A percentile compares a stretch with the other conserved stretches of the same genome.
These are phyloP conservation scores for Tetrastigma voinierianum DNA, from an alignment of 164 flowering plant genomes.

Conservation along the genomic window DNA sequence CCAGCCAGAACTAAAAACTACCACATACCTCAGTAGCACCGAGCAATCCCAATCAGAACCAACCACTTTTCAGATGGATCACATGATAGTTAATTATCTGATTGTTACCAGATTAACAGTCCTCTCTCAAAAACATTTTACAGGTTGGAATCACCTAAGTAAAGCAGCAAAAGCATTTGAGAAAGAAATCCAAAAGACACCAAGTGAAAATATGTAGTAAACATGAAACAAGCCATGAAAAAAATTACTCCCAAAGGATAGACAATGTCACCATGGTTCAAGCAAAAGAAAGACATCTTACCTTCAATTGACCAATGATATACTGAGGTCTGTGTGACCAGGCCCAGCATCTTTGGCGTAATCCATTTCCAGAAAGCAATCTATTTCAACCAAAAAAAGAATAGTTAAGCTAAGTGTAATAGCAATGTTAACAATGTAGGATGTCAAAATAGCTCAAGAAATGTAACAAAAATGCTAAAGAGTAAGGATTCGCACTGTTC, in stretches of 20 bases:
- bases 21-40: conserved; percentile 85
- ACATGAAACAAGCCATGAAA: too few relatives aligned
- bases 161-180: not conserved
- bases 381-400: conserved; percentile 28
- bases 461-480: not conserved
- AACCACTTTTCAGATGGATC: conserved; percentile 97
- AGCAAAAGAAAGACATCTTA: conserved; percentile 14
- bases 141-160: conserved; percentile 88
- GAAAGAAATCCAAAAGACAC: not conserved
- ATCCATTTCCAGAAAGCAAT: conserved; percentile 99
- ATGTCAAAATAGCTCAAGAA: not conserved
- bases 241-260: too few relatives aligned
- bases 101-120: conserved; percentile 83
- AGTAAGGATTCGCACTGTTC: conserved; percentile 60
- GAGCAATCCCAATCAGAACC: conserved; percentile 97
- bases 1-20: not conserved
- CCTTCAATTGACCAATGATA: conserved; percentile 99
- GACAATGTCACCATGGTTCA: too few relatives aligned
- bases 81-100: conserved; percentile 92
- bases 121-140: conserved; percentile 94
- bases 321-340: conserved; percentile 92
- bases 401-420: not conserved
- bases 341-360: conserved; percentile 77
- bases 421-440: not conserved
- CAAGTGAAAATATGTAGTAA: not conserved